These are phyloP conservation scores for Puccinia triticina DNA, from an alignment of 1,284 basidiomycete genomes.

Conservation along the genomic window DNA sequence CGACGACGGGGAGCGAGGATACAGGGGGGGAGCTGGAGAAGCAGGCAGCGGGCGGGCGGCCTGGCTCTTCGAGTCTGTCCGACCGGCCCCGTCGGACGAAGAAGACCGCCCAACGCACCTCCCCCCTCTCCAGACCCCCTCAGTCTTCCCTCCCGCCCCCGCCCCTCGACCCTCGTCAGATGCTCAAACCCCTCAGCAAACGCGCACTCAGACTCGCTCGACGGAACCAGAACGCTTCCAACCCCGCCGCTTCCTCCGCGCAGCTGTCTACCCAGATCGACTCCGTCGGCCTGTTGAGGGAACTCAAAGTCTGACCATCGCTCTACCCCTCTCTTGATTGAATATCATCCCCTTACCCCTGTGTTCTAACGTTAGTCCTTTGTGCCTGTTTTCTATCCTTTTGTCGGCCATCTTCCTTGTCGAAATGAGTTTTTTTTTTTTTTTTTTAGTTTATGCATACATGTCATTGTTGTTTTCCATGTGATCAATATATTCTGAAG, in stretches of 20 bases:
- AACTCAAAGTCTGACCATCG: constrained; percentile 2
- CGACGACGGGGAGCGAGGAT: neutral
- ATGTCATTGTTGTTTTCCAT: too few species aligned
- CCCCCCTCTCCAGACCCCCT: neutral
- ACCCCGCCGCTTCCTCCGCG: neutral
- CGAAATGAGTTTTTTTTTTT: too few species aligned
- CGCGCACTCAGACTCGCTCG: neutral
- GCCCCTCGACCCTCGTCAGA: too few species aligned
- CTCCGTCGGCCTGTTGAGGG: constrained; percentile 2
- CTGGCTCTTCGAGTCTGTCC: too few species aligned
- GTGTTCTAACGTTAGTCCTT: too few species aligned
- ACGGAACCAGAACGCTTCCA: neutral
- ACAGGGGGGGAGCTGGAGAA: neutral
- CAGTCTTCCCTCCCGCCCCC: neutral
- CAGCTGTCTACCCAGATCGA: neutral
- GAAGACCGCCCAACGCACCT: neutral
- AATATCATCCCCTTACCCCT: neutral
- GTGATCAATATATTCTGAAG: too few species aligned
- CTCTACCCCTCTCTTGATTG: neutral
- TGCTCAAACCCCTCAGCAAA: neutral
- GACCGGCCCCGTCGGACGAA: too few species aligned
- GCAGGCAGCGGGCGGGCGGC: too few species aligned
- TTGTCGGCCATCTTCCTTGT: too few species aligned
- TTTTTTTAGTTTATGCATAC: too few species aligned
- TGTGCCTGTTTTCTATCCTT: too few species aligned